phyloP scores from a whole-genome alignment of 2,329 filamentous ascomycete species.

The Aspergillus ustus region DNA sequence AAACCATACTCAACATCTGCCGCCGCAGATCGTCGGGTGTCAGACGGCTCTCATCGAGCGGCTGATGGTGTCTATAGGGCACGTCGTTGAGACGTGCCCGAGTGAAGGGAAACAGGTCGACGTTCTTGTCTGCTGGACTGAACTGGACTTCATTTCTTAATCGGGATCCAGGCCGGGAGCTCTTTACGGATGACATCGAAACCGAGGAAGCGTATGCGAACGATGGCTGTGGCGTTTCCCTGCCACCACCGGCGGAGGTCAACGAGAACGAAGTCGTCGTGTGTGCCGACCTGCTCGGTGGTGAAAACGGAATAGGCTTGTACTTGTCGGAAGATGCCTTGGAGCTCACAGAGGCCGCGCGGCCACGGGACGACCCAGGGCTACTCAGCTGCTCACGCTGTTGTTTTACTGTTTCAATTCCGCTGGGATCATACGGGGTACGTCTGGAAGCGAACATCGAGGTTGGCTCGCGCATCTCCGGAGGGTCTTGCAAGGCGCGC shows the following conservation, averaged over 20 bases:
- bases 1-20: slow-evolving; percentile 92
- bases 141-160: slow-evolving; percentile 79
- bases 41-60: slow-evolving; percentile 61
- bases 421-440: slow-evolving; percentile 72
- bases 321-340: slow-evolving; percentile 56
- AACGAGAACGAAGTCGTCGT: slow-evolving; percentile 53
- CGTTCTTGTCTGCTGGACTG: slow-evolving; percentile 74
- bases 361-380: slow-evolving; percentile 66
- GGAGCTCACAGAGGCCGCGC: slow-evolving; percentile 65
- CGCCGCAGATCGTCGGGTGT: slow-evolving; percentile 78
- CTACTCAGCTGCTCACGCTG: slow-evolving; percentile 70
- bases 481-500: slow-evolving; percentile 41
- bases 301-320: slow-evolving; percentile 43
- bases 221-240: slow-evolving; percentile 45
- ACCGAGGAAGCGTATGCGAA: slow-evolving; percentile 47
- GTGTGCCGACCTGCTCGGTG: slow-evolving; percentile 47
- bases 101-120: slow-evolving; percentile 86
- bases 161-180: slow-evolving; percentile 62
- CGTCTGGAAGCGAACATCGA: slow-evolving; percentile 73
- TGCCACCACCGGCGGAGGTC: slow-evolving; percentile 37
- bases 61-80: slow-evolving; percentile 73
- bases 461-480: slow-evolving; percentile 74
- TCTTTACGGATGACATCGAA: slow-evolving; percentile 54
- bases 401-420: slow-evolving; percentile 63
- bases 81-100: slow-evolving; percentile 80